A percentile compares a stretch with the other conserved stretches of the same genome.
Evolutionary conservation across 768 basidiomycete species (phyloP).

Genomic region (Leccinum sublutescens): DNA sequence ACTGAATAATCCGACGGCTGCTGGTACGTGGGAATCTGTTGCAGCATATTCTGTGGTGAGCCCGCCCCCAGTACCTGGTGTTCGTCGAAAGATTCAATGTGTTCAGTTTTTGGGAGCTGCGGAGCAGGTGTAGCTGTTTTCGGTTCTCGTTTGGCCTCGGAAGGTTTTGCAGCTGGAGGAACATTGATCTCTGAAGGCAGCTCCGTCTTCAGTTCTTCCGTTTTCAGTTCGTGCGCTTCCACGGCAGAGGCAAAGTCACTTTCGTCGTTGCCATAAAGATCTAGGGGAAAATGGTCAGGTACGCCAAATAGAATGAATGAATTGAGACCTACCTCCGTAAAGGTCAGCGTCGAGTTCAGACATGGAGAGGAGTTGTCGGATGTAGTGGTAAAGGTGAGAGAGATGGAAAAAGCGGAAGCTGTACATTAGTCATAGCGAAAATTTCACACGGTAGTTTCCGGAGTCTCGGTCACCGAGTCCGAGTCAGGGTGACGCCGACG

Average conservation of each 20-base stretch:
- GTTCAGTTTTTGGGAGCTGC: slow-evolving; percentile 13
- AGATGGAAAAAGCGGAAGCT: slow-evolving; percentile 24
- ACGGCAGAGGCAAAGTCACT: slow-evolving; percentile 53
- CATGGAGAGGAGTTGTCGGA: slow-evolving; percentile 38
- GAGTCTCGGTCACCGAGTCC: slow-evolving; percentile 17
- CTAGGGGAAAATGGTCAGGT: slow-evolving; percentile 34
- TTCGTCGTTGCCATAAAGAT: slow-evolving; percentile 68
- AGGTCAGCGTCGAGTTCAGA: slow-evolving; percentile 87
- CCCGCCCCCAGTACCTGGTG: slow-evolving; percentile 9
- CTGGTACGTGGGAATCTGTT: slow-evolving; percentile 79
- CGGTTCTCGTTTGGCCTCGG: slow-evolving; percentile 21
- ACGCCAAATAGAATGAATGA: accelerated
- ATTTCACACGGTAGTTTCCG: slow-evolving; percentile 25
- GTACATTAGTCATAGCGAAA: slow-evolving; percentile 28
- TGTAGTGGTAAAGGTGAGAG: slow-evolving; percentile 37
- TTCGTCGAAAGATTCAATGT: slow-evolving; percentile 19
- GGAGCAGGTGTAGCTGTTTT: slow-evolving; percentile 9
- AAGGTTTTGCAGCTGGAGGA: slow-evolving; percentile 17
- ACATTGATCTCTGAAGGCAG: slow-evolving; percentile 22
- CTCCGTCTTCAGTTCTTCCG: slow-evolving; percentile 30
- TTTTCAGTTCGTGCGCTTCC: slow-evolving; percentile 35
- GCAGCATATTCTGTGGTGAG: slow-evolving; percentile 43
- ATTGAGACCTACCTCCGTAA: slow-evolving; percentile 65
- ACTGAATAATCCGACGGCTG: slow-evolving; percentile 57
- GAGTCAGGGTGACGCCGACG: no score